Evolutionary conservation across 805 yeast genomes (phyloP), one percentile per base, ranked within the genome.

Genomic region (Lipomyces mesembrius): DNA sequence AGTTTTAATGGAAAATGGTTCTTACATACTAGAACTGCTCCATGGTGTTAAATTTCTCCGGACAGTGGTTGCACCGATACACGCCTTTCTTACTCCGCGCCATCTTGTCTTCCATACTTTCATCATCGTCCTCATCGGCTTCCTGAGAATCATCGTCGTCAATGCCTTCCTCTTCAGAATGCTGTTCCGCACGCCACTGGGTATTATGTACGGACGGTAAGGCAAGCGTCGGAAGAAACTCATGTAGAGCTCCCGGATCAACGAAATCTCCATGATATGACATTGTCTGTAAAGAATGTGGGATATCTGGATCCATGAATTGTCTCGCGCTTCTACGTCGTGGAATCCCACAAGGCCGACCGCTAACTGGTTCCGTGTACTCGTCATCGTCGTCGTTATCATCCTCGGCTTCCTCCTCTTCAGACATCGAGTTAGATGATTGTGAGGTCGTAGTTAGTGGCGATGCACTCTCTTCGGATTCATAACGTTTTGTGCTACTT

Each of bases 41-140:
- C 61, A 79, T 75, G 35, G 75, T 74, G 8, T 70, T 59, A 65
- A 79, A 81, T 34, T 72, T 70, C 4, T 61, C 65, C n/a, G 73
- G 67, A 65, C 84, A 81, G 65, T 80, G 84, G 25, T 75, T 72
- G 67, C 82, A 80, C 65, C 75, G 72, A 67, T 74, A 80, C 20
- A 77, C 74, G 11, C 82, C 82, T 66, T 80, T 80, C 68, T 80
- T 80, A 9, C 77, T 75, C 37, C 62, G 63, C 25, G 62, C 56
- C 68, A 64, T 65, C 29, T 61, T 61, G 20, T 32, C 58, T 22
- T 22, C 59, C 20, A 60, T n/a, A 14, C 27, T 60, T 17, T 61
- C 62, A 29, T 61, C 64, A 20, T 60, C 62, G n/a, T 39, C 60
- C 22, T 62, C 64, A 25, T 56, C 56, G 6, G 32, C 64, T 34